Evolutionary conservation across 1,284 basidiomycete genomes (phyloP), one percentile per base, ranked within the genome.

Genomic region (Neolentinus lepideus): DNA sequence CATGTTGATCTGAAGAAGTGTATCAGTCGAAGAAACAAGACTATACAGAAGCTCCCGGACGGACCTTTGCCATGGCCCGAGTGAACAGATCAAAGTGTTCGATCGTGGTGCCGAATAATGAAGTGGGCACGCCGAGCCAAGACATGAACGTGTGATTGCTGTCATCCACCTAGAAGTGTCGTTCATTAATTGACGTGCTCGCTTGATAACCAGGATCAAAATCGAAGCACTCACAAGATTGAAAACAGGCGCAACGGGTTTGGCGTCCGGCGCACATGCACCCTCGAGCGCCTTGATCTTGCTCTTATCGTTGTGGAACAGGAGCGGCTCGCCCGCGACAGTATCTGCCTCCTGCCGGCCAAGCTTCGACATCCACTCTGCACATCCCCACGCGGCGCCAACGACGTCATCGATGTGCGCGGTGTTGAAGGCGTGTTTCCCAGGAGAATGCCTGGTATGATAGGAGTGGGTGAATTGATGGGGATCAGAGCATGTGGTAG

Each of bases 91-190:
- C 88, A 69, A 92, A 83, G 67, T 93, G 94, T 62, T 93, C 91
- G 59, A 90, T 91, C 10, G 87, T 88, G 52, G 94, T 90, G 36
- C 83, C 87, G 68, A 94, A 95, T 61, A 85, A 81, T n/a, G 83
- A 78, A 1, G 89, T 85, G 22, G 91, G 80, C 11, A 79, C 81
- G 57, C 81, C 78, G 2, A 87, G 90, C 16, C 89, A 78, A 56
- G 84, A 87, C 26, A 86, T 75, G 55, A 92, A 76, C 1, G 92
- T 93, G 58, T 83, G 84, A 53, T 92, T 78, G 11, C 84, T 84
- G 58, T 94, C 88, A 66, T 95, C 93, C 58, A 88, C 83, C 88
- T 90, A 60, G 1, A 43, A 46, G 48, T n/a, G n/a, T n/a, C n/a
- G 24, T 16, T 4, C 29, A 31, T 31, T 31, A 31, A 12, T 16